Evolutionary conservation across 352 stramenopile species (phyloP).

Genomic region (Plasmopara muralis): DNA sequence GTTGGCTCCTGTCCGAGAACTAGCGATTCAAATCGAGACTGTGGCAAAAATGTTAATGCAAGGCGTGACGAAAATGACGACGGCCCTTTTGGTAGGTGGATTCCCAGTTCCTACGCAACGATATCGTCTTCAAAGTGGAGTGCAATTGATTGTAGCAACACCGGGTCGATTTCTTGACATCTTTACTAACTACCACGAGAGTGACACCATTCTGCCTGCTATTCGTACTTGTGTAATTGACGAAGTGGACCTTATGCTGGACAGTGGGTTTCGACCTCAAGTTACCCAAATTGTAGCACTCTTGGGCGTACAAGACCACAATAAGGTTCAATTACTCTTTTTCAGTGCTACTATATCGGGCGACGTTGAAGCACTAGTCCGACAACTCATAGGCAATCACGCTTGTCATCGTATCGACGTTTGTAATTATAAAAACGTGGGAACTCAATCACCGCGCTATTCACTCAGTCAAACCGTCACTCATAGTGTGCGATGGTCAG

Average conservation of each 20-base stretch:
- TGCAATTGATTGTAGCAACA: conserved; percentile 62
- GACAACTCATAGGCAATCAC: conserved; percentile 14
- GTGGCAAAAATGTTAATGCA: conserved; percentile 50
- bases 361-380: conserved; percentile 35
- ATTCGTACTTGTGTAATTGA: conserved; percentile 48
- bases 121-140: conserved; percentile 48
- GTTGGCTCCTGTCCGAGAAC: conserved; percentile 57
- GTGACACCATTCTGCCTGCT: conserved; percentile 13
- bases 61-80: conserved; percentile 57
- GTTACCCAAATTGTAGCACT: conserved; percentile 42
- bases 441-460: conserved; percentile 1
- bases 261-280: conserved; percentile 44
- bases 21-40: conserved; percentile 68
- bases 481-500: conserved; percentile 41
- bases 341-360: conserved; percentile 52
- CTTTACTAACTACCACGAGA: conserved; percentile 27
- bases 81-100: conserved; percentile 55
- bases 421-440: conserved; percentile 2
- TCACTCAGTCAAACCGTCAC: conserved; percentile 27
- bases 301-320: conserved; percentile 6
- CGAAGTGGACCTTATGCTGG: conserved; percentile 73
- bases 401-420: conserved; percentile 34
- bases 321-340: conserved; percentile 41
- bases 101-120: conserved; percentile 57
- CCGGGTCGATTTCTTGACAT: conserved; percentile 59